Base-by-base conservation (phyloP, 2,329 filamentous ascomycete species). In the Furcasterigmium sp. region DNA sequence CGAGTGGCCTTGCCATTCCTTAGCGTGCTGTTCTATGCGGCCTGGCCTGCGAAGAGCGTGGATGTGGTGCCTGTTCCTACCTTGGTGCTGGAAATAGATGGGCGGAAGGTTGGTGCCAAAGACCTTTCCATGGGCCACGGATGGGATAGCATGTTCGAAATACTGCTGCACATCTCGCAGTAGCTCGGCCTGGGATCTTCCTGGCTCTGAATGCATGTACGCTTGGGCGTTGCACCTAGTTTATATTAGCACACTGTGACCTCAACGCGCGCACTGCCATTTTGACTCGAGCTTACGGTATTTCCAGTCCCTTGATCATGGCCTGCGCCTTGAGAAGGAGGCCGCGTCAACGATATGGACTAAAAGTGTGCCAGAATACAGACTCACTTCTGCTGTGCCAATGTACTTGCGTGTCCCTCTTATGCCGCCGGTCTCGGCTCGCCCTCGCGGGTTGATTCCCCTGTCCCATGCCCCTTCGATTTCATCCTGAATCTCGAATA, bases 321-420 rank as follows among this genome's bases (percentile, higher is more conserved):
- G 90, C 87, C 61, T 91, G 80, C 6, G 87, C 89, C 85, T 90
- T 8, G 11, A 17, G 34, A 8, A 34, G 18, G 38, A 14, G 14
- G 26, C 15, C 23, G 30, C n/a, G 30, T 13, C 25, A 23, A 39
- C 9, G 29, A 20, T 36, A 26, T 25, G 17, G 3, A 11, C 28
- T 15, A 13, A 39, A 48, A 14, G 41, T 43, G 18, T 19, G 34
- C 7, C 11, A n/a, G n/a, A n/a, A n/a, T n/a, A n/a, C 8, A 19
- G 9, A 32, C 59, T 52, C 69, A 87, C 87, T 72, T 97, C 91
- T 8, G 88, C 83, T 2, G 91, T 96, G 14, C 91, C 91, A 53
- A 97, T 97, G 58, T 93, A 97, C 62, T 96, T 97, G 47, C 93
- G 80, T 0, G 91, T 95, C n/a, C 84, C 84, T 50, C 72, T 80